Conservation (phyloP, 331 rosid genomes). For the Acacia concinna region DNA sequence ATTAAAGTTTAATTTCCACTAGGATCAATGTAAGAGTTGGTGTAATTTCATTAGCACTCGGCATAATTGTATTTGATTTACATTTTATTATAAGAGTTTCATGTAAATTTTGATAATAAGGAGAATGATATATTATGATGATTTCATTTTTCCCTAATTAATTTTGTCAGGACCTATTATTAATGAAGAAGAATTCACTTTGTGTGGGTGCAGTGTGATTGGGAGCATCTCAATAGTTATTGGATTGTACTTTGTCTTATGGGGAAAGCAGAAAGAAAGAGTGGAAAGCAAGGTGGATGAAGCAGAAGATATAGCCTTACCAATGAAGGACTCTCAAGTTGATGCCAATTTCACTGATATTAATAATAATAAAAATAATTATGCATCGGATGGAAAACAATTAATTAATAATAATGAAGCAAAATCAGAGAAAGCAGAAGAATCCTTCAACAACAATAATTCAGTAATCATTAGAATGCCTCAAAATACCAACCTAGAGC, state of each 20-base stretch:
- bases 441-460: slow-evolving; percentile 26
- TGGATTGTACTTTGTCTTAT: slow-evolving; percentile 78
- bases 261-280: slow-evolving; percentile 90
- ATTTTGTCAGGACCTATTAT: not conserved
- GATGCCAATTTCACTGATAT: slow-evolving; percentile 14
- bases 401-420: slow-evolving; percentile 30
- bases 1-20: no score
- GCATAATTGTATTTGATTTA: not conserved
- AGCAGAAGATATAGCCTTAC: slow-evolving; percentile 47
- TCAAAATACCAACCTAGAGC: slow-evolving; percentile 7
- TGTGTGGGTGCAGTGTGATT: slow-evolving; percentile 55
- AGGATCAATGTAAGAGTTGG: no score
- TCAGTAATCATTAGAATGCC: slow-evolving; percentile 34
- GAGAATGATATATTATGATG: not conserved
- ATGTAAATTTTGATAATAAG: not conserved
- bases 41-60: not conserved
- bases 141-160: not conserved
- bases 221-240: slow-evolving; percentile 71
- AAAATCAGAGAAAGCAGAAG: slow-evolving; percentile 32
- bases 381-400: slow-evolving; percentile 30
- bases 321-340: slow-evolving; percentile 40
- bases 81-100: not conserved
- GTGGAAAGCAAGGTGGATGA: slow-evolving; percentile 44
- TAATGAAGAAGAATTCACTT: not conserved
- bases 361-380: not conserved